Percentiles rank a stretch among this genome's conserved stretches.
These are phyloP conservation scores for Colletotrichum musae DNA, from an alignment of 2,329 filamentous ascomycete genomes.

Conservation along the genomic window DNA sequence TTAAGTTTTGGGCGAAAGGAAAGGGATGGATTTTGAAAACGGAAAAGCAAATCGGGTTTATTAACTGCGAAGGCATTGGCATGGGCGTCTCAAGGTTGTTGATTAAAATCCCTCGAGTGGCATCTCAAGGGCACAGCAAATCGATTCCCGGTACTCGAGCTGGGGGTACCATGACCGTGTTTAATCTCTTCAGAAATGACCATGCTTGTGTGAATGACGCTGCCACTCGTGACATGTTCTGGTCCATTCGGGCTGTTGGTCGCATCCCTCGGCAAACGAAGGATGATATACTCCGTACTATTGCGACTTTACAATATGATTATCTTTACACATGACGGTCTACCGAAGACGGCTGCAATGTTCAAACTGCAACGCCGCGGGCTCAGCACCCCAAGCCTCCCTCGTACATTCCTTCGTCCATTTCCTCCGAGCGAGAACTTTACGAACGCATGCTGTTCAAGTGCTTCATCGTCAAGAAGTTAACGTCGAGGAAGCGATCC, in stretches of 20 bases:
- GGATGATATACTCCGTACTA: too few species aligned
- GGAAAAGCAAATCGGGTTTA: conserved; percentile 39
- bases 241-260: too few species aligned
- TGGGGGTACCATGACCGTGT: conserved; percentile 32
- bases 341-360: too few species aligned
- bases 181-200: conserved; percentile 16
- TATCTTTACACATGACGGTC: too few species aligned
- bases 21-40: conserved; percentile 12
- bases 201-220: neutral
- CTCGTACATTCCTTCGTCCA: neutral
- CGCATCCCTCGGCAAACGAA: too few species aligned
- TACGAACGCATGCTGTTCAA: conserved; percentile 72
- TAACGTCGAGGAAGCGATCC: conserved; percentile 92
- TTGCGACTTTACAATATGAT: too few species aligned
- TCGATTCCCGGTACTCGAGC: conserved; percentile 36
- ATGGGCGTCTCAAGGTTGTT: conserved; percentile 43
- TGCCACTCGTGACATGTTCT: neutral
- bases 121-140: conserved; percentile 30
- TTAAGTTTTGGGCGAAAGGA: conserved; percentile 66
- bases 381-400: neutral
- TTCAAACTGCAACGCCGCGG: too few species aligned
- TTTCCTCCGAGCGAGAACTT: neutral
- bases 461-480: conserved; percentile 87
- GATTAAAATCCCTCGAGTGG: conserved; percentile 35
- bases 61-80: conserved; percentile 41